Evolutionary conservation across 2,329 filamentous ascomycete species (phyloP).

Genomic region (Hyphodiscus sp.): DNA sequence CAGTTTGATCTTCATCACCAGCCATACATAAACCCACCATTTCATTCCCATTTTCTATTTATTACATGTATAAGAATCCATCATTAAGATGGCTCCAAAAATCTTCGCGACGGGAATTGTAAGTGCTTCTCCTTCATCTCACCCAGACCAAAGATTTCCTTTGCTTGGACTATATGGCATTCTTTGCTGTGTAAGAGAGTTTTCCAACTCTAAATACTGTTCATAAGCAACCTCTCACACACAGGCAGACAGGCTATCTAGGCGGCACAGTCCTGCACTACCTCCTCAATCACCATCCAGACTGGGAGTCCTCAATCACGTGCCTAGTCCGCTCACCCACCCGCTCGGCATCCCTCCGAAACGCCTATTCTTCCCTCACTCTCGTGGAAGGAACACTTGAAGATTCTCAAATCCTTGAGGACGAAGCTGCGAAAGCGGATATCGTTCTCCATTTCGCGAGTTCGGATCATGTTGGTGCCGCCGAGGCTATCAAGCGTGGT

Average conservation of each 20-base stretch:
- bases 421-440: conserved; percentile 30
- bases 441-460: conserved; percentile 28
- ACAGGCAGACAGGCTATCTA: conserved; percentile 11
- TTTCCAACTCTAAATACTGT: too few relatives aligned
- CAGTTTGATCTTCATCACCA: not conserved
- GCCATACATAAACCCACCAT: not conserved
- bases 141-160: too few relatives aligned
- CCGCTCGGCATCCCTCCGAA: conserved; percentile 25
- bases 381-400: conserved; percentile 28
- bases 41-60: not conserved
- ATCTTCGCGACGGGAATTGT: conserved; percentile 24
- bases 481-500: conserved; percentile 40
- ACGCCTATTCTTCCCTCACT: conserved; percentile 23
- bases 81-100: conserved; percentile 21
- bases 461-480: conserved; percentile 38
- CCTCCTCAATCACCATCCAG: conserved; percentile 5
- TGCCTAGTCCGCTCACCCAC: conserved; percentile 3
- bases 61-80: not conserved
- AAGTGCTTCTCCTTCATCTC: not conserved
- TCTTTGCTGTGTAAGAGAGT: too few relatives aligned
- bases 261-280: conserved; percentile 9
- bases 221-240: not conserved
- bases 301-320: conserved; percentile 6
- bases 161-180: too few relatives aligned
- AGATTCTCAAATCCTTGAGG: conserved; percentile 23